Evolutionary conservation across 768 basidiomycete genomes (phyloP).

Genomic region (Inosperma sp.): DNA sequence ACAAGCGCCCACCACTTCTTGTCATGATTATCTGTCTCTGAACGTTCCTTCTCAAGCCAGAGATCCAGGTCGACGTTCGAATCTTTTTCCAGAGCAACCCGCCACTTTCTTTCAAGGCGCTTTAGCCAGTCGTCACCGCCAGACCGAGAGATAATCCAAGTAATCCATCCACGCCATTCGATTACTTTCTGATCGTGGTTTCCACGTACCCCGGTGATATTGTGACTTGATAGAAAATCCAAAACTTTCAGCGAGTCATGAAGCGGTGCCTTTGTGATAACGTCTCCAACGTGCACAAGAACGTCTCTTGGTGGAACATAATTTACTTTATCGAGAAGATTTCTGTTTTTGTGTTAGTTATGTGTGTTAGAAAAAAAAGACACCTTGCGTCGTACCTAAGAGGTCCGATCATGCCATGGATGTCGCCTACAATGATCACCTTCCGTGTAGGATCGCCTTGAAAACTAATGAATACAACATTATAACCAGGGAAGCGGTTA

Average conservation of each 20-base stretch:
- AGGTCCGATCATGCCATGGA: constrained; percentile 76
- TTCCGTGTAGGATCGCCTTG: constrained; percentile 51
- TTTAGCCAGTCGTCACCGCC: constrained; percentile 55
- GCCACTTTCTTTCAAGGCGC: constrained; percentile 44
- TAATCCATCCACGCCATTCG: constrained; percentile 85
- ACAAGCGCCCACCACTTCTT: constrained; percentile 46
- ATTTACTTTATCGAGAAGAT: constrained; percentile 55
- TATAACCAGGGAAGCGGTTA: neutral
- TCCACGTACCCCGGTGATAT: constrained; percentile 79
- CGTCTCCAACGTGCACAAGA: constrained; percentile 81
- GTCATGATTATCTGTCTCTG: constrained; percentile 14
- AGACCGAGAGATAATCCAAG: constrained; percentile 58
- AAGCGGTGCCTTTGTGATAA: constrained; percentile 64
- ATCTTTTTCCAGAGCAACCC: constrained; percentile 21
- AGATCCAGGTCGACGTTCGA: constrained; percentile 10
- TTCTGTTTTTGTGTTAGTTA: constrained; percentile 33
- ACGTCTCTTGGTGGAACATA: constrained; percentile 61
- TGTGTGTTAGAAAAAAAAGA: neutral
- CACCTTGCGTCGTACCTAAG: constrained; percentile 49
- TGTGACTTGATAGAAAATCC: constrained; percentile 55
- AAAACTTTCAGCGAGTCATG: constrained; percentile 60
- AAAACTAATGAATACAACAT: neutral
- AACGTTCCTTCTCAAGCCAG: constrained; percentile 18
- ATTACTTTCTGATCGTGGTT: constrained; percentile 92
- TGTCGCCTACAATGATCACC: constrained; percentile 77